Percentiles rank a stretch among this genome's conserved stretches.
These are phyloP conservation scores for Orychophragmus violaceus DNA, from an alignment of 345 rosid species.

Conservation along the genomic window DNA sequence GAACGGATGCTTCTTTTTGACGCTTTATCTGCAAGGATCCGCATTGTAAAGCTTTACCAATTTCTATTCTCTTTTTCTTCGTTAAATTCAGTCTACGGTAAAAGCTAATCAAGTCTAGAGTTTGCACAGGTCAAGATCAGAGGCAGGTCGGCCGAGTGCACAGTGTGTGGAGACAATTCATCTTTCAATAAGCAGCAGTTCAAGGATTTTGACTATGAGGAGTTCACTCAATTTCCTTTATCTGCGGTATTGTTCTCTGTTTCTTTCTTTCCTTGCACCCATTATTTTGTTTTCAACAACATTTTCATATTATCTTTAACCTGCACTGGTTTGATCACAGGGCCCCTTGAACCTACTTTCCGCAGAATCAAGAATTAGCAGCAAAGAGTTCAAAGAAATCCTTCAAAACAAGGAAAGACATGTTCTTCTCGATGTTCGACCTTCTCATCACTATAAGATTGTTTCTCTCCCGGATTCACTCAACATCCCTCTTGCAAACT, in stretches of 20 bases:
- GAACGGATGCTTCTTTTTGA: slow-evolving; percentile 89
- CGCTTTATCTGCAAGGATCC: slow-evolving; percentile 77
- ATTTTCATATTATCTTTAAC: neutral
- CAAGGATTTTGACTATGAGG: slow-evolving; percentile 75
- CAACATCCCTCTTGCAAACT: slow-evolving; percentile 56
- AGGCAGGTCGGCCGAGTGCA: slow-evolving; percentile 63
- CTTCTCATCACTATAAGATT: slow-evolving; percentile 75
- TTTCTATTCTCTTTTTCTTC: neutral
- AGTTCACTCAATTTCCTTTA: slow-evolving; percentile 73
- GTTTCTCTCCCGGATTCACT: slow-evolving; percentile 72
- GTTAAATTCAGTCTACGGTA: neutral
- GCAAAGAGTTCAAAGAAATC: slow-evolving; percentile 48
- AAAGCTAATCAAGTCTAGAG: neutral
- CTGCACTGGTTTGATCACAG: slow-evolving; percentile 30
- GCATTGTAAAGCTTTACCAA: slow-evolving; percentile 47
- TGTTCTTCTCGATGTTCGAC: slow-evolving; percentile 76
- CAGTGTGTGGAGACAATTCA: slow-evolving; percentile 67
- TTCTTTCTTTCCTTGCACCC: neutral
- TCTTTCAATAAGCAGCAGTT: slow-evolving; percentile 49
- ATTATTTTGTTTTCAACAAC: neutral
- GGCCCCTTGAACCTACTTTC: slow-evolving; percentile 52
- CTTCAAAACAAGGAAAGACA: slow-evolving; percentile 43
- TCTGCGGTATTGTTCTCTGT: slow-evolving; percentile 35
- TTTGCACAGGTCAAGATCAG: slow-evolving; percentile 71
- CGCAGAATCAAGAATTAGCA: slow-evolving; percentile 54